Base-by-base conservation (phyloP, 2,329 filamentous ascomycete species). In the Botrytis porri region DNA sequence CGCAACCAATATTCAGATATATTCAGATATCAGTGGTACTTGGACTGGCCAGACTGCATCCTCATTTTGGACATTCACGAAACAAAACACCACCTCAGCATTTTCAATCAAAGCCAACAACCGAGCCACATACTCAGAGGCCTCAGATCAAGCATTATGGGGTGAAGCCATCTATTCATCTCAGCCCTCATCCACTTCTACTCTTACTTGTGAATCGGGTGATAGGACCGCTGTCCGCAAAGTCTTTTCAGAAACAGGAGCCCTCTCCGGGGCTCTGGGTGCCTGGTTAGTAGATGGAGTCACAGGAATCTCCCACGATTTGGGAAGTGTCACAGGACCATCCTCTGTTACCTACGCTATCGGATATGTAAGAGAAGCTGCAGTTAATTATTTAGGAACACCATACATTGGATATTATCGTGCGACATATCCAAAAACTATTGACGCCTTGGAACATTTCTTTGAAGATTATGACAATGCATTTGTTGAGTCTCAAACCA, bases 221-320 rank as follows among this genome's bases (percentile, higher is more conserved):
- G 65, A 63, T 18, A 57, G 51, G 12, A 60, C 71, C 41, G 81
- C 82, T 73, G 85, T 88, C 48, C 85, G 87, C 20, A 80, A 79
- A 35, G 78, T 81, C 5, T 89, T 88, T 75, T 77, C 79, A 1
- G 79, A 77, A 9, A 80, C 81, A 39, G 86, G 87, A 4, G 80
- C 74, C 18, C 81, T 89, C 32, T 82, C 79, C 75, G 41, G 83
- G 83, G 4, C 85, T 88, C 76, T 84, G 83, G 43, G 78, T 83
- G 35, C 76, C 81, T 35, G 88, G 84, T 20, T 87, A 86, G 25
- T 60, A 1, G 70, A 67, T 37, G 75, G 74, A 1, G 85, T 88
- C 0, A 88, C 88, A 77, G 87, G 81, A 12, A 88, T 87, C 75
- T 82, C 86, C 22, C 80, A 84, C 35, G 81, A 88, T 69, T 79